Conservation (phyloP, 768 basidiomycete species). For the Boletus subparvulus region DNA sequence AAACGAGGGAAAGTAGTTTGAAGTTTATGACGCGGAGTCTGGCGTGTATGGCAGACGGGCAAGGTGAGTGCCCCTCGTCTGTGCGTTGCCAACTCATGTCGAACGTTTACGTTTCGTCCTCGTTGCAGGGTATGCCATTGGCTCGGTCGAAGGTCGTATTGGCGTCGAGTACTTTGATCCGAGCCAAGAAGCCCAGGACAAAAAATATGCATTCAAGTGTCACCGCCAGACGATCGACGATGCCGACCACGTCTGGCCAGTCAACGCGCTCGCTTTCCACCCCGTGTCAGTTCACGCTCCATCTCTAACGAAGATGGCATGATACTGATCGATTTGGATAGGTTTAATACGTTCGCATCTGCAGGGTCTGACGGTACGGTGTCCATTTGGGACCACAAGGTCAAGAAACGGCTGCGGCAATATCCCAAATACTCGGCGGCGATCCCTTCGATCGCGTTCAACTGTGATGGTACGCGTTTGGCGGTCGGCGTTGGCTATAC, state of each 20-base stretch:
- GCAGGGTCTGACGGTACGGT: slow-evolving; percentile 94
- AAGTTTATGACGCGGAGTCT: slow-evolving; percentile 94
- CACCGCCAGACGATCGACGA: slow-evolving; percentile 89
- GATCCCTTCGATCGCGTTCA: slow-evolving; percentile 81
- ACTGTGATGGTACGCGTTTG: slow-evolving; percentile 75
- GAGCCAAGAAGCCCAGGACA: slow-evolving; percentile 70
- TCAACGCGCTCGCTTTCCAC: slow-evolving; percentile 94
- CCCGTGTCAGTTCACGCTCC: slow-evolving; percentile 55
- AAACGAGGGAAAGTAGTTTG: slow-evolving; percentile 86
- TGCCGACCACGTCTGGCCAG: slow-evolving; percentile 95
- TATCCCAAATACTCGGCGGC: slow-evolving; percentile 76
- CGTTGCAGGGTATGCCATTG: slow-evolving; percentile 79
- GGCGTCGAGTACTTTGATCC: slow-evolving; percentile 97
- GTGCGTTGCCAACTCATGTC: too few relatives aligned
- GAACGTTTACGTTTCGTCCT: not conserved
- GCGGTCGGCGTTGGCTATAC: slow-evolving; percentile 87
- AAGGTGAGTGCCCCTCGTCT: slow-evolving; percentile 51
- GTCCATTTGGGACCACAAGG: slow-evolving; percentile 95
- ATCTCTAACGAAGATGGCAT: not conserved
- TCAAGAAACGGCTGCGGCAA: slow-evolving; percentile 92
- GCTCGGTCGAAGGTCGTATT: slow-evolving; percentile 93
- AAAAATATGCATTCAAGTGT: slow-evolving; percentile 88
- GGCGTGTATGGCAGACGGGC: slow-evolving; percentile 89
- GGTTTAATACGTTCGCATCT: slow-evolving; percentile 92
- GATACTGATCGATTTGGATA: slow-evolving; percentile 24